These are phyloP conservation scores for Geosmithia putterillii DNA, from an alignment of 2,329 filamentous ascomycete species.

Conservation along the genomic window DNA sequence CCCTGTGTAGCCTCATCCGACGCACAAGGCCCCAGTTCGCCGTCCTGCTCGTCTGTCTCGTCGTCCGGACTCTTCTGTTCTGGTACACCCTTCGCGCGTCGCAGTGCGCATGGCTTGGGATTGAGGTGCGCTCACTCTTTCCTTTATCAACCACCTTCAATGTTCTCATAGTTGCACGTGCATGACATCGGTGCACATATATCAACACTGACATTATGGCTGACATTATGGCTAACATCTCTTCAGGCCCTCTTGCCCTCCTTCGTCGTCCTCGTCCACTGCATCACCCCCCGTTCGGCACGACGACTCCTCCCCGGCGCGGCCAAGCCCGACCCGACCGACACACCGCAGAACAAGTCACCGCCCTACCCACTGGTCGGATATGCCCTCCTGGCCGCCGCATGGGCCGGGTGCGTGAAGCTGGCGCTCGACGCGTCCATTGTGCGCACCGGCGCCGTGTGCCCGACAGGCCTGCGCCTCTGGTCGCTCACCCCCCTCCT, in stretches of 20 bases:
- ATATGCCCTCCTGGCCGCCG: constrained; percentile 6
- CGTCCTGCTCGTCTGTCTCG: not conserved
- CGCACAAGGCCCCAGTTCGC: not conserved
- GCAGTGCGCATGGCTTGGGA: constrained; percentile 1
- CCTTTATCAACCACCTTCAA: no score
- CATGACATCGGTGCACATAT: not conserved
- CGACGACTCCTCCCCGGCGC: not conserved
- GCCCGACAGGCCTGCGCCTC: constrained; percentile 6
- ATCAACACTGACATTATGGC: not conserved
- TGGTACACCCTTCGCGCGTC: not conserved
- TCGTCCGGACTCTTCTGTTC: constrained; percentile 1
- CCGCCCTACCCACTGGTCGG: not conserved
- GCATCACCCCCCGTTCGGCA: constrained; percentile 5
- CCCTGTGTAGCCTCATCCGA: not conserved
- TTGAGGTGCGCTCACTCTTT: not conserved
- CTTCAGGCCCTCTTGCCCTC: constrained; percentile 17
- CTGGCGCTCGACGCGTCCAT: not conserved
- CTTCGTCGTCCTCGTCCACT: not conserved
- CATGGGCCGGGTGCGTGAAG: not conserved
- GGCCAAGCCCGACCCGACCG: not conserved
- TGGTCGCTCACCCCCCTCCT: constrained; percentile 3
- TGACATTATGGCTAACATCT: no score
- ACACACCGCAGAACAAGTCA: not conserved
- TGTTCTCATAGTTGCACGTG: no score
- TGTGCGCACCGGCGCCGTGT: constrained; percentile 9